These are phyloP conservation scores for barrel medic (Medicago truncatula) DNA, from an alignment of 306 rosid genomes.

Conservation along the genomic window DNA sequence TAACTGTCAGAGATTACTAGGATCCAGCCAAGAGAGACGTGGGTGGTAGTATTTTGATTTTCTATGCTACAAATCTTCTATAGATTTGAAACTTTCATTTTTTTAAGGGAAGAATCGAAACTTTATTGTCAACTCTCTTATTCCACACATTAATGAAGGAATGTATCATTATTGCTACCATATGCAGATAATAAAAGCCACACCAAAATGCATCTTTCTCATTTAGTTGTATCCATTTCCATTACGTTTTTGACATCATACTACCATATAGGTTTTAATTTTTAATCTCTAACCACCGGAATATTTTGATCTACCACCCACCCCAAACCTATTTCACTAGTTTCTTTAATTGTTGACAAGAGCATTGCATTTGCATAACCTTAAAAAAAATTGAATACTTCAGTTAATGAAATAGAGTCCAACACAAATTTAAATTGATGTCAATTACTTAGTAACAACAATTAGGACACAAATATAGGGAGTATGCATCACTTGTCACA, in stretches of 20 bases:
- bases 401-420: background rate
- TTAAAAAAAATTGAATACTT: too few species aligned
- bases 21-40: background rate
- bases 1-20: background rate
- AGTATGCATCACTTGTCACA: background rate
- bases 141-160: background rate
- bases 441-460: background rate
- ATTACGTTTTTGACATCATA: background rate
- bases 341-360: background rate
- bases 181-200: background rate
- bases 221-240: background rate
- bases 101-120: background rate
- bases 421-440: too few species aligned
- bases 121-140: background rate
- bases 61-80: background rate
- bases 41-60: background rate
- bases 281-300: background rate
- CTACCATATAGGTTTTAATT: background rate
- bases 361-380: background rate
- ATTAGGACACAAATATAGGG: background rate
- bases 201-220: constrained; percentile 3
- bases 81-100: too few species aligned
- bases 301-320: background rate
- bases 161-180: background rate
- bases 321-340: background rate